phyloP scores from a whole-genome alignment of 1,284 basidiomycete genomes.

The Cryptococcus depauperatus region DNA sequence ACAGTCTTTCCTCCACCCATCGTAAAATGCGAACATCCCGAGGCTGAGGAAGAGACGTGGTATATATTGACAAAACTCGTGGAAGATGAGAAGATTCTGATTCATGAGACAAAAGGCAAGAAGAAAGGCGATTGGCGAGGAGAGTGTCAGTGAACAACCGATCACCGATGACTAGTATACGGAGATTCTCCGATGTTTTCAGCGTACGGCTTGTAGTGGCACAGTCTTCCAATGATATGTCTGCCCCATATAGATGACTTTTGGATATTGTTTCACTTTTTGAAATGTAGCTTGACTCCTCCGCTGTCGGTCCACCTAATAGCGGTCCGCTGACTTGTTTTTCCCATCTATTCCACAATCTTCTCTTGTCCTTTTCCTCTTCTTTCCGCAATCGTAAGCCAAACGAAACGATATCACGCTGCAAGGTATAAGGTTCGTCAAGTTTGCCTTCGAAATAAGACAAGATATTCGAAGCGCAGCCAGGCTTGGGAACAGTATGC shows the following conservation, averaged over 20 bases:
- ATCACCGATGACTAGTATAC: constrained; percentile 76
- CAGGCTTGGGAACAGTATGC: constrained; percentile 69
- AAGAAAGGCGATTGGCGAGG: constrained; percentile 60
- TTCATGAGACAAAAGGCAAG: not conserved
- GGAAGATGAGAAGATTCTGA: constrained; percentile 5
- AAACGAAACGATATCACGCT: constrained; percentile 5
- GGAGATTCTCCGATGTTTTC: constrained; percentile 28
- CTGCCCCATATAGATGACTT: not conserved
- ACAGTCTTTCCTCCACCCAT: constrained; percentile 33
- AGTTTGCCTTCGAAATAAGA: constrained; percentile 50
- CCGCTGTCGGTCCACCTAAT: constrained; percentile 18
- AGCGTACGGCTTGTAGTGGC: not conserved
- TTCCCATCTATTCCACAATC: constrained; percentile 20
- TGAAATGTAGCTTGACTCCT: not conserved
- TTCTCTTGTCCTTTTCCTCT: constrained; percentile 24
- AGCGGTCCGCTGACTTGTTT: constrained; percentile 30
- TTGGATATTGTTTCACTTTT: not conserved
- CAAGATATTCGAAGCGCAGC: constrained; percentile 61
- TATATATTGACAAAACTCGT: constrained; percentile 34
- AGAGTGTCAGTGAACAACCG: constrained; percentile 84
- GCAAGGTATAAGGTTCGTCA: constrained; percentile 17
- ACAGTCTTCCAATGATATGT: not conserved
- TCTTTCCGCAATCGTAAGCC: constrained; percentile 10
- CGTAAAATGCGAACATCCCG: constrained; percentile 38
- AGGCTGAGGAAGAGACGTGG: constrained; percentile 34